A percentile compares a stretch with the other conserved stretches of the same genome.
Conservation (phyloP, 805 yeast genomes). For the Starmerella bombicola region DNA sequence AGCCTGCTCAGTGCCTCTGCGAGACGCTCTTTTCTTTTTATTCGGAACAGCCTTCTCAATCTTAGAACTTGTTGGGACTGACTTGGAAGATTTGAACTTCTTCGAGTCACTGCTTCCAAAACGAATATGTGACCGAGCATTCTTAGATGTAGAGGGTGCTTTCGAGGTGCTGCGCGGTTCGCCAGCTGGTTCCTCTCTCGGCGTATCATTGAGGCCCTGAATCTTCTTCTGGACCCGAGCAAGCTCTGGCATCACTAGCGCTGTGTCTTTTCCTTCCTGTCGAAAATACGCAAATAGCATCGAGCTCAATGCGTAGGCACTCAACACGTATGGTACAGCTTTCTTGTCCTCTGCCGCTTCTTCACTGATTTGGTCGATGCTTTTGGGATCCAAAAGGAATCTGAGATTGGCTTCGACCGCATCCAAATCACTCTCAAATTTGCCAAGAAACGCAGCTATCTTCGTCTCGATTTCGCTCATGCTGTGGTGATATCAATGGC, state of each 20-base stretch:
- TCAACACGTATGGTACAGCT: constrained; percentile 18
- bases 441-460: constrained; percentile 11
- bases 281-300: constrained; percentile 49
- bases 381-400: constrained; percentile 13
- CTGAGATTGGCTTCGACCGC: constrained; percentile 11
- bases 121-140: not conserved
- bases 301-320: constrained; percentile 44
- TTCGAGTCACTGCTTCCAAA: not conserved
- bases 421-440: constrained; percentile 17
- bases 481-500: no score
- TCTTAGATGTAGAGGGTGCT: no score
- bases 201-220: constrained; percentile 3
- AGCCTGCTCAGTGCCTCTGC: no score
- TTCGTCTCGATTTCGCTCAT: constrained; percentile 12
- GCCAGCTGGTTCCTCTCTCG: no score
- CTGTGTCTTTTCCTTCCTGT: constrained; percentile 44
- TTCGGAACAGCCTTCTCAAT: no score
- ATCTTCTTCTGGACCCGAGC: constrained; percentile 36
- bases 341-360: constrained; percentile 6
- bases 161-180: no score
- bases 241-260: constrained; percentile 37
- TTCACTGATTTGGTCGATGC: constrained; percentile 18
- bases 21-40: no score
- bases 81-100: not conserved
- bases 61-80: no score